Percentiles rank a stretch among this genome's conserved stretches.
Conservation (phyloP, 2,329 filamentous ascomycete genomes). For the Cryphonectria nitschkei region DNA sequence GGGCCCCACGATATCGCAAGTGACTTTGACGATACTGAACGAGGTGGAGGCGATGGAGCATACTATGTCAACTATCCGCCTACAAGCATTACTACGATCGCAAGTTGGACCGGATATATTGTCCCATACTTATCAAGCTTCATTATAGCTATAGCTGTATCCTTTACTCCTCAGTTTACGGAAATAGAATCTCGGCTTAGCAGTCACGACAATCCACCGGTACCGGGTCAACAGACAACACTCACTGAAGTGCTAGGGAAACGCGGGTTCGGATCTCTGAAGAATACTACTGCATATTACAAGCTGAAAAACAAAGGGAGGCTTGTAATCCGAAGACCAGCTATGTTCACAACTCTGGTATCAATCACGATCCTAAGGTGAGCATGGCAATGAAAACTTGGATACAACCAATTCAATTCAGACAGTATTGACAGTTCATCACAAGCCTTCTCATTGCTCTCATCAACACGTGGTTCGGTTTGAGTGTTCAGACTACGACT, state of each 20-base stretch:
- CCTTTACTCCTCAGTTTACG: neutral
- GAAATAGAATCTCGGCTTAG: neutral
- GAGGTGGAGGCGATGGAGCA: neutral
- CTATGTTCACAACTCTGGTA: neutral
- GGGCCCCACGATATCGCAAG: neutral
- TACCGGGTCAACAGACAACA: neutral
- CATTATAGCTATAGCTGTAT: neutral
- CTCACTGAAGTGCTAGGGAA: neutral
- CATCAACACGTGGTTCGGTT: constrained; percentile 5
- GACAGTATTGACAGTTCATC: neutral
- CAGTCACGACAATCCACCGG: neutral
- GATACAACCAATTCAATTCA: neutral
- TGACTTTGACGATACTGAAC: neutral
- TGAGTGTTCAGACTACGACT: constrained; percentile 2
- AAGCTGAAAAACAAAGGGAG: neutral
- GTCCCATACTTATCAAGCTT: neutral
- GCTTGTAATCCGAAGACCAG: neutral
- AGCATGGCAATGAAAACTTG: neutral
- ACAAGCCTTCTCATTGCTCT: constrained; percentile 2
- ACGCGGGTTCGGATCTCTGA: neutral
- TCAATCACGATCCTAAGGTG: constrained; percentile 4
- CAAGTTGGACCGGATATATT: neutral
- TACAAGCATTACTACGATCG: constrained; percentile 1
- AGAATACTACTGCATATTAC: neutral
- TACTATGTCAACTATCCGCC: constrained; percentile 8